Conservation (phyloP, 2,329 filamentous ascomycete species). For the Xenoacremonium recifei region DNA sequence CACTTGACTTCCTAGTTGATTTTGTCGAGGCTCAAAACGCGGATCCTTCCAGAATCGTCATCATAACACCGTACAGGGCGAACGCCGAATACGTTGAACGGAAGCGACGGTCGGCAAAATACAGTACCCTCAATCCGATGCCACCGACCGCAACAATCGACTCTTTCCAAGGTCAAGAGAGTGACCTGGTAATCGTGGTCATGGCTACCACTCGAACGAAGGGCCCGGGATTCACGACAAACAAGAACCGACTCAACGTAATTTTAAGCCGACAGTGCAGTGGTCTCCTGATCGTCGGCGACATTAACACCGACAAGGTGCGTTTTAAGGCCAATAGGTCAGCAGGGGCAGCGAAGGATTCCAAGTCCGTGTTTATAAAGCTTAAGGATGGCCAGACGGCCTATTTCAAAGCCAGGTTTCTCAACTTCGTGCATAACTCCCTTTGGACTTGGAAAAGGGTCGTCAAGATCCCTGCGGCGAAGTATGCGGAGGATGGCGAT, state of each 20-base stretch:
- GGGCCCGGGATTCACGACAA: slow-evolving; percentile 15
- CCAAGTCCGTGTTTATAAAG: no score
- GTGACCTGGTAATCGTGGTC: slow-evolving; percentile 18
- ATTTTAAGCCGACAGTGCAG: slow-evolving; percentile 15
- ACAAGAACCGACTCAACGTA: slow-evolving; percentile 17
- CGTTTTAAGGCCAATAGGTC: no score
- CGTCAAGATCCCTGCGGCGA: no score
- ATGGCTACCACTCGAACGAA: slow-evolving; percentile 12
- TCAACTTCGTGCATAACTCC: no score
- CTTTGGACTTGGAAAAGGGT: no score
- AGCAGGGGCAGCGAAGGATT: no score
- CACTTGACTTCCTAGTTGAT: slow-evolving; percentile 12
- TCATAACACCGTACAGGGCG: slow-evolving; percentile 15
- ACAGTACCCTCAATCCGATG: slow-evolving; percentile 9
- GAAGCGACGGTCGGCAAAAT: slow-evolving; percentile 6
- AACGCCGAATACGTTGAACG: slow-evolving; percentile 11
- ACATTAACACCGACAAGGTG: slow-evolving; percentile 16
- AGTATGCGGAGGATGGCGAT: no score
- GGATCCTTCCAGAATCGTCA: slow-evolving; percentile 5
- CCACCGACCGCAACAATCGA: slow-evolving; percentile 12
- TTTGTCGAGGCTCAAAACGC: slow-evolving; percentile 7
- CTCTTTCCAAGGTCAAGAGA: slow-evolving; percentile 23
- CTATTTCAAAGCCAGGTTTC: no score
- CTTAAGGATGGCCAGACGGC: no score
- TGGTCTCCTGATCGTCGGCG: slow-evolving; percentile 18